Percentiles rank a stretch among this genome's conserved stretches.
Conservation (phyloP, 805 yeast species). For the Yamadazyma paraphyllophila region DNA sequence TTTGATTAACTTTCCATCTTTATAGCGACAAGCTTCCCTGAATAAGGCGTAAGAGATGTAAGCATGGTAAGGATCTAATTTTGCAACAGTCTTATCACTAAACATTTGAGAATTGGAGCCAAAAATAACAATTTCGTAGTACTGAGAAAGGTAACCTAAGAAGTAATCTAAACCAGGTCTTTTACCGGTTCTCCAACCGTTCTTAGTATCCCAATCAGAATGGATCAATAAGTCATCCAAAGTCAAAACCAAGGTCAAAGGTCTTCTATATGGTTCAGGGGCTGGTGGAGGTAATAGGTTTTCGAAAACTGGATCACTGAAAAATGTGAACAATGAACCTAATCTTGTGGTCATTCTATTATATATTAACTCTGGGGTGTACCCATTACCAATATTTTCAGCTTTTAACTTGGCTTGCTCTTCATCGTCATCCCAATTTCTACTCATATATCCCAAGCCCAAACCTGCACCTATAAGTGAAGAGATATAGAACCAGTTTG, state of each 20-base stretch:
- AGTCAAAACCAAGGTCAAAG: slow-evolving; percentile 83
- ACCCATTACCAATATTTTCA: slow-evolving; percentile 59
- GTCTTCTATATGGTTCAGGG: slow-evolving; percentile 86
- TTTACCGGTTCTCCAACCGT: slow-evolving; percentile 98
- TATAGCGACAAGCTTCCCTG: slow-evolving; percentile 87
- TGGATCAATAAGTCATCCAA: slow-evolving; percentile 90
- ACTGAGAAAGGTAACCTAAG: slow-evolving; percentile 89
- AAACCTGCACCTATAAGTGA: slow-evolving; percentile 53
- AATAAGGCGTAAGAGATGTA: slow-evolving; percentile 81
- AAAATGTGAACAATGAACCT: slow-evolving; percentile 71
- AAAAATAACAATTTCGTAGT: slow-evolving; percentile 92
- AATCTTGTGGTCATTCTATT: slow-evolving; percentile 70
- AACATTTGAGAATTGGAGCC: slow-evolving; percentile 82
- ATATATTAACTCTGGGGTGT: slow-evolving; percentile 61
- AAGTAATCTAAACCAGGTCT: slow-evolving; percentile 98
- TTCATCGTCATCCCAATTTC: slow-evolving; percentile 84
- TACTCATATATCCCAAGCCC: slow-evolving; percentile 63
- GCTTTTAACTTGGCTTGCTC: slow-evolving; percentile 53
- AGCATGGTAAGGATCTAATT: slow-evolving; percentile 91
- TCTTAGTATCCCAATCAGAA: slow-evolving; percentile 85
- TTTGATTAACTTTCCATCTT: slow-evolving; percentile 86
- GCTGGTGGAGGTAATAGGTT: slow-evolving; percentile 93
- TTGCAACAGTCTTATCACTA: slow-evolving; percentile 78
- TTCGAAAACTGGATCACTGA: slow-evolving; percentile 91
- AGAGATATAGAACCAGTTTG: slow-evolving; percentile 67